Conservation (phyloP, 164 flowering plant species). For the Vitis rupestris region DNA sequence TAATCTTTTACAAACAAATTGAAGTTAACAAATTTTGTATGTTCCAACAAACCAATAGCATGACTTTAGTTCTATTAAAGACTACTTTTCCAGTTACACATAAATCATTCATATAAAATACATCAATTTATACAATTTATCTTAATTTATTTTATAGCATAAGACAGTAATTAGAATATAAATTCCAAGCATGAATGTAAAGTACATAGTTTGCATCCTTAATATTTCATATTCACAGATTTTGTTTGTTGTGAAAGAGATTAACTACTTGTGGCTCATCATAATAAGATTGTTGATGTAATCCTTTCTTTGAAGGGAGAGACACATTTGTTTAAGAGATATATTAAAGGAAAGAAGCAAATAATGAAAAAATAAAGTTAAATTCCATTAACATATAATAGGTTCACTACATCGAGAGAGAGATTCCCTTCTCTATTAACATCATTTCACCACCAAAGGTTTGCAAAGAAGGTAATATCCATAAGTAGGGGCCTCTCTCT, state of each 20-base stretch:
- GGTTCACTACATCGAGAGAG: not conserved
- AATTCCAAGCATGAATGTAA: no score
- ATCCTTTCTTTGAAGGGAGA: not conserved
- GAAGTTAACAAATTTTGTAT: no score
- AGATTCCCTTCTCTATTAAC: not conserved
- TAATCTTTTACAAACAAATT: no score
- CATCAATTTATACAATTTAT: no score
- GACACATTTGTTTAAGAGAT: not conserved
- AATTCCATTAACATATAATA: not conserved
- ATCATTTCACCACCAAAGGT: not conserved
- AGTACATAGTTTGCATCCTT: no score
- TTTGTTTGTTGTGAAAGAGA: not conserved
- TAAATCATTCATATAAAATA: no score
- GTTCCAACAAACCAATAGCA: no score
- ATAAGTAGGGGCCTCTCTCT: not conserved
- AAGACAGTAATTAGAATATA: no score
- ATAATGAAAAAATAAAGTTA: not conserved
- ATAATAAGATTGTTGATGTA: not conserved
- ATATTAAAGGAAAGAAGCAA: not conserved
- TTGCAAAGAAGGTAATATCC: not conserved
- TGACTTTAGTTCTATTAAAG: no score
- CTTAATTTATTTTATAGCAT: no score
- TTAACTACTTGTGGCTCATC: not conserved
- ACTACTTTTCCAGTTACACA: no score
- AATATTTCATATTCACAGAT: no score